Evolutionary conservation across 768 basidiomycete species (phyloP), one percentile per base, ranked within the genome.

Genomic region (Podaxis sp.): DNA sequence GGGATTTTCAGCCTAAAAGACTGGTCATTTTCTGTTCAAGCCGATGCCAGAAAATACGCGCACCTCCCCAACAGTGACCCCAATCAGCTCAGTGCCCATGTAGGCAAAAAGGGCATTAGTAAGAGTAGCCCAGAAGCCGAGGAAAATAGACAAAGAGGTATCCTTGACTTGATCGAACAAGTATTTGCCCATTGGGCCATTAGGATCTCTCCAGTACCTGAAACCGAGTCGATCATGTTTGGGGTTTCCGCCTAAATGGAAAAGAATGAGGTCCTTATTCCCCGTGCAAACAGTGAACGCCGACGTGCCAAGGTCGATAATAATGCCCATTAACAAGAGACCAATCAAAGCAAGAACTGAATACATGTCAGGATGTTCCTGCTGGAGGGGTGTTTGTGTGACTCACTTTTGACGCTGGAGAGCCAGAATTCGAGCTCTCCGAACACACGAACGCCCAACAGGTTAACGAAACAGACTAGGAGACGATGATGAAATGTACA

Each of bases 391-490:
- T 28, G 49, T 26, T 22, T 79, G 72, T 13, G 77, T 73, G 26
- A 79, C 71, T 13, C 63, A 70, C 92, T 80, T 72, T 92, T 91
- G 71, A 92, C 79, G 59, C 84, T 82, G 61, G 86, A 88, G 68
- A 84, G 82, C 87, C 87, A 89, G 73, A 89, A 89, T 69, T 89
- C 87, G n/a, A 89, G 74, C 69, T 90, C 88, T 57, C 88, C 87
- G 63, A 89, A 90, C 5, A 87, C 80, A 1, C 84, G 82, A 22
- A 90, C 82, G 48, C 87, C 87, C 46, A 88, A 76, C 13, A 87
- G 70, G 71, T 89, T 89, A 65, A 87, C 68, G 19, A 76, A 13
- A 64, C 84, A 82, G 59, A 87, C 83, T 86, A 61, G 22, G 6
- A 26, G 13, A 13, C 2, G 30, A 64, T 67, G 22, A 68, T 40